Base-by-base conservation (phyloP, 129 eudicot genomes). In the Lactuca saligna region DNA sequence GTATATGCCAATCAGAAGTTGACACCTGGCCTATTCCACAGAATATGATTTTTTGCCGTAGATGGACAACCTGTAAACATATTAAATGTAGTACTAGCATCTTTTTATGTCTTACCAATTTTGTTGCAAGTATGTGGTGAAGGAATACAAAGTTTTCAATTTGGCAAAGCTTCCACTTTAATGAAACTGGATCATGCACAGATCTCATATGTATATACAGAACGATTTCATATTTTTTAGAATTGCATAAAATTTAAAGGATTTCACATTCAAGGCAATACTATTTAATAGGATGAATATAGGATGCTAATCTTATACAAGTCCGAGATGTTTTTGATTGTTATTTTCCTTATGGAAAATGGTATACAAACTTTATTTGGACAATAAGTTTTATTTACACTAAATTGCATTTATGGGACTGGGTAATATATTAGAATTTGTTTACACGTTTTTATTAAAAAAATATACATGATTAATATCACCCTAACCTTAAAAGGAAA, bases 41-140 rank as follows among this genome's bases (percentile, higher is more conserved):
- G 16, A 63, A 56, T 20, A 55, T 64, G 17, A 55, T 20, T 42
- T 63, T 25, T 65, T 42, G n/a, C 20, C 8, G 16, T 63, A 31
- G 72, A 33, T 64, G 38, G 71, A 73, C 78, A 73, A 55, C 57
- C 71, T 55, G 59, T 73, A 54, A 49, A 37, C 69, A 63, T 37
- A 39, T 37, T 54, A 51, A 57, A 63, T 63, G 34, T 10, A 41
- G 57, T 41, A 54, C 65, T 9, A 33, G 9, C 57, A 65, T 55
- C 63, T 54, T 41, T 64, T 32, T 34, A 29, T 73, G 65, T 73
- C 71, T 64, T 41, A 63, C 78, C 6, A 65, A 65, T 44, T 74
- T 66, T 74, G 71, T 55, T 56, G 54, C 60, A 74, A 44, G 11
- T 64, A 15, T 54, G 25, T 54, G 71, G 31, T 54, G 46, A 56